Evolutionary conservation across 2,329 filamentous ascomycete genomes (phyloP).

Genomic region (Colletotrichum caudatum): DNA sequence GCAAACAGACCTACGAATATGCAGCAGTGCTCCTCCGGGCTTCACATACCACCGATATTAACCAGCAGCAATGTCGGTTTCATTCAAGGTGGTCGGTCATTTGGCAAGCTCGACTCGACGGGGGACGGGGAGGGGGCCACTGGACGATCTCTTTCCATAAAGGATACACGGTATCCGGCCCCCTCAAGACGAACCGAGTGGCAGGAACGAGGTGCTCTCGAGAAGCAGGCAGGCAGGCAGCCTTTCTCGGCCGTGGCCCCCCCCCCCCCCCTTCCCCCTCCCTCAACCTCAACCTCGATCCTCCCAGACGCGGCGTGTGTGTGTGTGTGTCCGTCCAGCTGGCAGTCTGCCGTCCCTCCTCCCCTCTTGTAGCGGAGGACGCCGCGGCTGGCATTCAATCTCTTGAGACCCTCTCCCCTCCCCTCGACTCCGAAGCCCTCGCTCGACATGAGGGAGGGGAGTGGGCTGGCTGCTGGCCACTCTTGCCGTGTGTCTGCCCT

Average conservation of each 20-base stretch:
- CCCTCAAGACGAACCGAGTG: not conserved
- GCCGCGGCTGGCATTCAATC: not conserved
- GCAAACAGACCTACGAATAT: not conserved
- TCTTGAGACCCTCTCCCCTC: not conserved
- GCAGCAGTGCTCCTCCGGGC: too few species aligned
- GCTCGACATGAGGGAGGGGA: not conserved
- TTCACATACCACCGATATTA: not conserved
- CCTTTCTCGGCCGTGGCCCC: not conserved
- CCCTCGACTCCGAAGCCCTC: not conserved
- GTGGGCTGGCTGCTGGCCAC: too few species aligned
- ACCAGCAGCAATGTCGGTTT: not conserved
- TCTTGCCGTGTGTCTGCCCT: not conserved
- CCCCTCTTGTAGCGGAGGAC: not conserved
- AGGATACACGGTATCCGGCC: not conserved
- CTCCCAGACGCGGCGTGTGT: conserved; percentile 13
- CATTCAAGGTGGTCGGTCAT: not conserved
- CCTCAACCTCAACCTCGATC: not conserved
- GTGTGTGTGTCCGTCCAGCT: not conserved
- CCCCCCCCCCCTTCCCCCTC: too few species aligned
- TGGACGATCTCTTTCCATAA: not conserved
- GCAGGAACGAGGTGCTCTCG: not conserved
- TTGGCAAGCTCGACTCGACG: not conserved
- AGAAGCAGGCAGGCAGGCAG: conserved; percentile 8
- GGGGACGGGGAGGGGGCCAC: too few species aligned
- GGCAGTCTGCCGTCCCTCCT: not conserved